Base-by-base conservation (phyloP, 2,329 filamentous ascomycete genomes). In the Aspergillus candidus region DNA sequence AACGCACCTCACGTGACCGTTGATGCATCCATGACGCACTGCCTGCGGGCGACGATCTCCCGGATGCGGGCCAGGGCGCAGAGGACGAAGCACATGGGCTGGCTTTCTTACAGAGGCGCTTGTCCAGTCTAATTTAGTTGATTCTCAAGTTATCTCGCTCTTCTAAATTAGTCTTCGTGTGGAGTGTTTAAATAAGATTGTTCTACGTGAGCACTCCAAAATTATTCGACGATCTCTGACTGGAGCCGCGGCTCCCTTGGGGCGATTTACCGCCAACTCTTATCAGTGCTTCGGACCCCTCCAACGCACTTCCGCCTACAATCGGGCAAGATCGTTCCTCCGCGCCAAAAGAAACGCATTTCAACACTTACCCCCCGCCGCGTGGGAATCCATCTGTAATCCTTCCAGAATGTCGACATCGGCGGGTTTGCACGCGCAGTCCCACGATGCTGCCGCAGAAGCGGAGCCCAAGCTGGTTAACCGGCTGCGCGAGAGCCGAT, bases 401-500 rank as follows among this genome's bases (percentile, higher is more conserved):
- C 32, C 31, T 27, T 32, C 32, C n/a, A 35, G 43, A 46, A 65
- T 65, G 60, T 53, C 59, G 15, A 51, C 56, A 37, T 43, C 51
- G 17, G 57, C 55, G 38, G 50, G 47, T 32, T 57, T 61, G 47
- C 63, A 60, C 45, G 47, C 56, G 38, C 57, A 60, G 29, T 47
- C 50, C 40, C 58, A 50, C 14, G 55, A 61, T 27, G 52, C 53
- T 31, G 47, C 44, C n/a, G 40, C 53, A 6, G 60, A 55, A 4
- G 38, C 46, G 17, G 53, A 52, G 27, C 54, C 55, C 11, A 62
- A 62, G 48, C 66, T 81, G 46, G 65, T 65, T 31, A 85, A 84
- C 59, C 72, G 77, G 51, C 73, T 81, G 44, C 68, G 63, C 40
- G 74, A 82, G 60, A 83, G 79, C 62, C 75, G 76, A 56, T 84